A percentile compares a stretch with the other conserved stretches of the same genome.
Evolutionary conservation across 129 eudicot genomes (phyloP).

Genomic region (Calendula officinalis): DNA sequence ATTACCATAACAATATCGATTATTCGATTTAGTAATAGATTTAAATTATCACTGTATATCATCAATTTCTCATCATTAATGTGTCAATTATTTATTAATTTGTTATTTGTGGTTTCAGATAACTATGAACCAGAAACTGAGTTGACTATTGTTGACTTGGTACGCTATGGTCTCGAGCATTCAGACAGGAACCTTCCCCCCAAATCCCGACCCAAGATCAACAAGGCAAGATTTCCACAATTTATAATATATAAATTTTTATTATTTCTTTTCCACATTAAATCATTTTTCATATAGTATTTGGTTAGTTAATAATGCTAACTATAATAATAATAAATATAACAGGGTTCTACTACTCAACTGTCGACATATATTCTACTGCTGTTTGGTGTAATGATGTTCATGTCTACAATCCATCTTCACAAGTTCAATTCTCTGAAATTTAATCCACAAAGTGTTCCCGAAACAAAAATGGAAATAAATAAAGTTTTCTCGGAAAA

Average conservation of each 20-base stretch:
- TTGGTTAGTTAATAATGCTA: neutral
- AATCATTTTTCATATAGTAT: neutral
- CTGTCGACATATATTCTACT: constrained; percentile 8
- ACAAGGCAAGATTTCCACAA: constrained; percentile 35
- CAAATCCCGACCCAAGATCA: constrained; percentile 20
- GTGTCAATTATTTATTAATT: too few species aligned
- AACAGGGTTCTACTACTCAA: constrained; percentile 10
- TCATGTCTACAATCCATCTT: neutral
- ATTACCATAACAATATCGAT: too few species aligned
- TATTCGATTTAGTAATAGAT: too few species aligned
- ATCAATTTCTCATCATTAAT: too few species aligned
- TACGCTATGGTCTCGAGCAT: constrained; percentile 69
- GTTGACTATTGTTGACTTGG: constrained; percentile 55
- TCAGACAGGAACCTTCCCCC: constrained; percentile 78
- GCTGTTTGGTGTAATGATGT: constrained; percentile 2
- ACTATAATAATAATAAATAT: neutral
- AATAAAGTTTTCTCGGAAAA: constrained; percentile 3
- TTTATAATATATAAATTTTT: neutral
- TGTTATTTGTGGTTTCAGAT: constrained; percentile 37
- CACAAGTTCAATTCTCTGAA: constrained; percentile 3
- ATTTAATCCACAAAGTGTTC: neutral
- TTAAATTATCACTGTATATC: too few species aligned
- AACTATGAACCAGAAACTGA: constrained; percentile 43
- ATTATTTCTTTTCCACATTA: neutral
- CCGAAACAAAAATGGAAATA: neutral